These are phyloP conservation scores for Daldinia eschscholtzii DNA, from an alignment of 2,329 filamentous ascomycete genomes.

Conservation along the genomic window DNA sequence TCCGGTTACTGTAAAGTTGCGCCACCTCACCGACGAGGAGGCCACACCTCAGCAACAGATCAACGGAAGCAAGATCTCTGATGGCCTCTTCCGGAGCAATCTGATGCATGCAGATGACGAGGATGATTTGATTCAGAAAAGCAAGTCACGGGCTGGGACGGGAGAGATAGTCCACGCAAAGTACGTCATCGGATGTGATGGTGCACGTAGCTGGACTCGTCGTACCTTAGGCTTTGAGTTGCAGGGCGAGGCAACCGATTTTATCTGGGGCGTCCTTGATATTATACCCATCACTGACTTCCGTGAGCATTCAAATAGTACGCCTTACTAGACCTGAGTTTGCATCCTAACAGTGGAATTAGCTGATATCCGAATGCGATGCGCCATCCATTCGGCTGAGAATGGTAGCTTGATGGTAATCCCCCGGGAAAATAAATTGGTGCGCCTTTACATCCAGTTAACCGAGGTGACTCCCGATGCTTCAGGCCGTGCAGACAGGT, in stretches of 20 bases:
- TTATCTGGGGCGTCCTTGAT: conserved; percentile 60
- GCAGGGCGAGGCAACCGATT: conserved; percentile 64
- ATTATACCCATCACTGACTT: conserved; percentile 59
- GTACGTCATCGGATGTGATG: conserved; percentile 47
- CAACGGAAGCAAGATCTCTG: conserved; percentile 56
- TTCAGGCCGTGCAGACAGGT: conserved; percentile 59
- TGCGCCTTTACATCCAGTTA: conserved; percentile 70
- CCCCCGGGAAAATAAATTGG: conserved; percentile 69
- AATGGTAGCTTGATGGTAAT: conserved; percentile 69
- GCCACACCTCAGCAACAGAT: conserved; percentile 60
- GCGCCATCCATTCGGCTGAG: conserved; percentile 64
- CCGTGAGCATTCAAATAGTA: conserved; percentile 47
- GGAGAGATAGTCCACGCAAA: conserved; percentile 54
- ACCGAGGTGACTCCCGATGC: conserved; percentile 51
- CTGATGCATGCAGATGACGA: conserved; percentile 67
- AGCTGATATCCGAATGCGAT: conserved; percentile 65
- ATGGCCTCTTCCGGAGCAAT: conserved; percentile 72
- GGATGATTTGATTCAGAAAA: conserved; percentile 60
- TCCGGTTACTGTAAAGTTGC: conserved; percentile 71
- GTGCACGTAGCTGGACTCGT: conserved; percentile 47
- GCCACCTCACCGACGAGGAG: conserved; percentile 69
- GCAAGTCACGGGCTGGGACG: conserved; percentile 42
- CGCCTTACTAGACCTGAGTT: neutral
- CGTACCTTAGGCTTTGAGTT: conserved; percentile 57
- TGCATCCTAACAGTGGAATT: conserved; percentile 11